A percentile compares a stretch with the other conserved stretches of the same genome.
phyloP scores from a whole-genome alignment of 345 rosid genomes.

The Boechera stricta region DNA sequence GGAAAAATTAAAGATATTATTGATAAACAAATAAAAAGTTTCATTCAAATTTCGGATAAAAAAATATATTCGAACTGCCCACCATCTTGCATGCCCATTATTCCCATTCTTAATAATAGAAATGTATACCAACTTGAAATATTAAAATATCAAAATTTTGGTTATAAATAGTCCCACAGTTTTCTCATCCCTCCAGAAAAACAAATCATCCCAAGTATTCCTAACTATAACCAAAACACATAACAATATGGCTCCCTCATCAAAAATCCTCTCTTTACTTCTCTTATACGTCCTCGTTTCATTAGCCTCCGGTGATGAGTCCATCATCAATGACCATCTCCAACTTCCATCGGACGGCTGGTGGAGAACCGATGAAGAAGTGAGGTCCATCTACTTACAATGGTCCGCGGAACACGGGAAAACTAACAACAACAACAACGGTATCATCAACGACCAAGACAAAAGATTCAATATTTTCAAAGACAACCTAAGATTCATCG shows the following conservation, averaged over 20 bases:
- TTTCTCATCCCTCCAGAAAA: conserved; percentile 32
- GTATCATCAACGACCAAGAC: conserved; percentile 56
- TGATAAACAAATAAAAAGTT: not conserved
- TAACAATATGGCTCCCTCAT: conserved; percentile 36
- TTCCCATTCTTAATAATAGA: not conserved
- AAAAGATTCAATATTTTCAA: conserved; percentile 69
- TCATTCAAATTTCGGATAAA: not conserved
- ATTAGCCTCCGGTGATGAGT: conserved; percentile 45
- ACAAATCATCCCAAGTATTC: conserved; percentile 29
- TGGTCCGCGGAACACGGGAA: conserved; percentile 73
- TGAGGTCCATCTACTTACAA: conserved; percentile 63
- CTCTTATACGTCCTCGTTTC: conserved; percentile 49
- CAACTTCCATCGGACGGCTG: conserved; percentile 42
- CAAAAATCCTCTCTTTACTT: conserved; percentile 40
- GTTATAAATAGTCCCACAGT: conserved; percentile 41
- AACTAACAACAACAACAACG: conserved; percentile 54
- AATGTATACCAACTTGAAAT: conserved; percentile 44
- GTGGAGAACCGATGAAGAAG: conserved; percentile 76
- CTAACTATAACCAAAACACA: conserved; percentile 14
- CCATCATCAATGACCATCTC: conserved; percentile 34
- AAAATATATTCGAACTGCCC: conserved; percentile 20
- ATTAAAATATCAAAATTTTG: conserved; percentile 31
- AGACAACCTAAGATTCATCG: conserved; percentile 79
- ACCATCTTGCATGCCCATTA: conserved; percentile 46
- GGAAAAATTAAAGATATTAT: not conserved